Evolutionary conservation across 2,329 filamentous ascomycete species (phyloP).

Genomic region (Eurotiales sp.): DNA sequence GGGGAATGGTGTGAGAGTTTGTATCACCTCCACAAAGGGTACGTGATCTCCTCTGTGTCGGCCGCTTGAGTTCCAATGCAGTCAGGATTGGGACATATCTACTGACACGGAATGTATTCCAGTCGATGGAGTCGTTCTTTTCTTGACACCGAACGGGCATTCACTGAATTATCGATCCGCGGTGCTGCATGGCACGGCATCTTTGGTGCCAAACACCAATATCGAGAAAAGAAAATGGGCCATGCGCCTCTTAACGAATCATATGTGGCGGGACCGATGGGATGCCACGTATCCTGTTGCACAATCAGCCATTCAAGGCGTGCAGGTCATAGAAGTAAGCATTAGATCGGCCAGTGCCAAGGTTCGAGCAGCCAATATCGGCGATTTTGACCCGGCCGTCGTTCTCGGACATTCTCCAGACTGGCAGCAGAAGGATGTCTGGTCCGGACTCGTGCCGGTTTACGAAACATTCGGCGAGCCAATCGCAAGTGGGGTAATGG

Average conservation of each 20-base stretch:
- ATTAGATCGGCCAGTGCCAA: slow-evolving; percentile 12
- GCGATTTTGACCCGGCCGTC: slow-evolving; percentile 6
- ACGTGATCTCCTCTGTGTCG: no score
- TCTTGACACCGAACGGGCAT: slow-evolving; percentile 14
- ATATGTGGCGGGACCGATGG: slow-evolving; percentile 14
- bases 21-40: slow-evolving; percentile 11
- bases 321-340: slow-evolving; percentile 14
- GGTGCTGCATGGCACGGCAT: slow-evolving; percentile 11
- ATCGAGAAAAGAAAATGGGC: slow-evolving; percentile 8
- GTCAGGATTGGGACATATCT: background rate
- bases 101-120: background rate
- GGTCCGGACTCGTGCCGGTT: slow-evolving; percentile 12
- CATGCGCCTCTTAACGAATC: slow-evolving; percentile 15
- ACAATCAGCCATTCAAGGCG: slow-evolving; percentile 5
- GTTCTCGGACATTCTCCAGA: slow-evolving; percentile 1
- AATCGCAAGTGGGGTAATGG: slow-evolving; percentile 7
- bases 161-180: slow-evolving; percentile 15
- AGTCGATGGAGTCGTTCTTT: slow-evolving; percentile 14
- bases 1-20: slow-evolving; percentile 19
- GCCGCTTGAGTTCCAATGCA: no score
- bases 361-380: slow-evolving; percentile 10
- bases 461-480: slow-evolving; percentile 12
- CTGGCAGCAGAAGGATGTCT: slow-evolving; percentile 10
- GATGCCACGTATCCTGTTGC: slow-evolving; percentile 11
- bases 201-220: background rate